phyloP scores from a whole-genome alignment of 345 rosid species.

The Lumnitzera littorea region DNA sequence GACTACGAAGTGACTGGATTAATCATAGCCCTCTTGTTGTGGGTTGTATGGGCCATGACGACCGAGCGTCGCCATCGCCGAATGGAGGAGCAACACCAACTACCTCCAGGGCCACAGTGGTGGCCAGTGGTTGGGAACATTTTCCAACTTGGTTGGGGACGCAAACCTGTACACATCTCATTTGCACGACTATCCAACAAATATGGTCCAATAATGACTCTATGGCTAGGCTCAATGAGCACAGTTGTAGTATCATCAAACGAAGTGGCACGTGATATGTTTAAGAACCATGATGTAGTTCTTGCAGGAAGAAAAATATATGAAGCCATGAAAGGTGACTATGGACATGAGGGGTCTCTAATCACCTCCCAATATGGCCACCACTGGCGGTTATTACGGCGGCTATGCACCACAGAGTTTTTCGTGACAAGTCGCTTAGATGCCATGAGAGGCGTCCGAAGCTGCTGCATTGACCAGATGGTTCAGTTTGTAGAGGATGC shows the following conservation, averaged over 20 bases:
- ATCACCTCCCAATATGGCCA: conserved; percentile 76
- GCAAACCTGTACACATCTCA: conserved; percentile 38
- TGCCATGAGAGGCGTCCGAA: conserved; percentile 35
- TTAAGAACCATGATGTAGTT: conserved; percentile 62
- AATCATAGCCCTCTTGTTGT: conserved; percentile 24
- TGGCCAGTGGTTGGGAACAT: conserved; percentile 69
- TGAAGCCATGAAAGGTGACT: conserved; percentile 61
- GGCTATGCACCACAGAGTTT: conserved; percentile 59
- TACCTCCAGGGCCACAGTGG: conserved; percentile 66
- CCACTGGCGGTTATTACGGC: conserved; percentile 66
- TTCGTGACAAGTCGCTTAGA: conserved; percentile 59
- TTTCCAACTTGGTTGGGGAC: conserved; percentile 37
- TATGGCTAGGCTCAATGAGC: conserved; percentile 65
- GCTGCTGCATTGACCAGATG: conserved; percentile 46
- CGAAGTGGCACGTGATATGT: conserved; percentile 60
- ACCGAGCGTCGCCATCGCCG: conserved; percentile 29
- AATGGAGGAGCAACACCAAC: conserved; percentile 13
- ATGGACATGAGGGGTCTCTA: conserved; percentile 49
- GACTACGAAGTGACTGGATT: conserved; percentile 25
- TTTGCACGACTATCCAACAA: conserved; percentile 33
- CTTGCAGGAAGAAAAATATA: conserved; percentile 75
- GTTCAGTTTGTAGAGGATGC: conserved; percentile 36
- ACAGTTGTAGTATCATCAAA: conserved; percentile 66
- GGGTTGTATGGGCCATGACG: conserved; percentile 31
- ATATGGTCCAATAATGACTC: conserved; percentile 72